Evolutionary conservation across 768 basidiomycete species (phyloP), one percentile per base, ranked within the genome.

Genomic region (Daedaleopsis sinensis): DNA sequence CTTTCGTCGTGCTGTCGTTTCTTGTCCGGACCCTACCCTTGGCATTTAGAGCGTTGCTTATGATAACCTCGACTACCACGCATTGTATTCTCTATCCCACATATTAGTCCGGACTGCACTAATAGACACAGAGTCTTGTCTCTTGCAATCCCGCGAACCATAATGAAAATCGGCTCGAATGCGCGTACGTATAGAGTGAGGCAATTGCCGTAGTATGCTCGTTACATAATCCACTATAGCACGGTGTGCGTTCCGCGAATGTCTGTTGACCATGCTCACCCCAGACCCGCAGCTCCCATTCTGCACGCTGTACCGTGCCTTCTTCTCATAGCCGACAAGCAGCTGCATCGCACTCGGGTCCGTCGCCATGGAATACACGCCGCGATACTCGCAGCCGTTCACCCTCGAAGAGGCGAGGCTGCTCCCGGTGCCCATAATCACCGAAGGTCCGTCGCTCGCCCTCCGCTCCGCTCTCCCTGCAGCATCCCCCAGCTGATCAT

Each of bases 351-450:
- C 24, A 12, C 23, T 12, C 47, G 21, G 10, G 21, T 16, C 10
- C 32, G 21, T 43, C 36, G 56, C 52, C 61, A 89, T 90, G 88
- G 86, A 89, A 47, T 91, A 85, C 73, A 76, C 65, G 50, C 88
- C 90, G 38, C 84, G 82, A 44, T 85, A 89, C 73, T 64, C 78
- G 11, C 92, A 94, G 65, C 93, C 92, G 1, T 94, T 93, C 73
- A 84, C 90, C 7, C 70, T 91, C 37, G 68, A 74, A 37, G 83
- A 93, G 66, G 91, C 89, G 0, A 74, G 83, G 35, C 76, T 74
- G 18, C 78, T 94, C 55, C 89, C 91, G 65, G 82, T 89, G 7
- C 72, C 82, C 16, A 80, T 86, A 11, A 88, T 92, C 57, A 83
- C 82, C 51, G 87, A 91, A 82, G 92, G 92, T 91, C 65, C 51